Evolutionary conservation across 1,139 yeast species (phyloP), one percentile per base, ranked within the genome.

Genomic region (Blastobotrys arbuscula): DNA sequence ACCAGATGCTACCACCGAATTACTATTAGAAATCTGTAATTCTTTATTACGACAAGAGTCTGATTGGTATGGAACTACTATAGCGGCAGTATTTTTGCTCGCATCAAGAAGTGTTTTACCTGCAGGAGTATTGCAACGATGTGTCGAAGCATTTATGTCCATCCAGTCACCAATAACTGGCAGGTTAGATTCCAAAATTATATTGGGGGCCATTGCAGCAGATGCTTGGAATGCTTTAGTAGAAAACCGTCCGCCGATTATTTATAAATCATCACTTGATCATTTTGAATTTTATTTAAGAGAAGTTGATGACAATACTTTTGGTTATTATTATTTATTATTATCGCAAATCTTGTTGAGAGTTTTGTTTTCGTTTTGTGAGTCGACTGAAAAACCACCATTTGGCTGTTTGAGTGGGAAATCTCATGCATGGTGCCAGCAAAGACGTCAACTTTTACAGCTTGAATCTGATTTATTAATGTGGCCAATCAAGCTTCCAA

Each of bases 401-500:
- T 4, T 12, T 19, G 33, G 15, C 40, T 26, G 33, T 30, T 18
- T 19, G n/a, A 30, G 20, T 34, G 10, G 36, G 6, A 33, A 16
- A 19, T 31, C 18, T 30, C 20, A 23, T 15, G 19, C 42, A 9
- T 42, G 40, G 44, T 35, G 44, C 40, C 44, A 34, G 24, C 43
- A 43, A 23, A 37, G 37, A 40, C 36, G 36, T 19, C 35, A 36
- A 18, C 15, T 38, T 10, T 34, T 55, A 15, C 45, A 48, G 36
- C 38, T 56, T n/a, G 59, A 56, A 39, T 54, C 54, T 1, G 59
- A 55, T n/a, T 47, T 56, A 37, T 46, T 56, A 15, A 50, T 56
- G 19, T 56, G 58, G 57, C 59, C 59, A 1, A 57, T 56, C 3
- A 45, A 49, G 39, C 50, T 55, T 21, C 58, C 59, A 4, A 54